These are phyloP conservation scores for Solanum dulcamara DNA, from an alignment of 257 asterid species.

Conservation along the genomic window DNA sequence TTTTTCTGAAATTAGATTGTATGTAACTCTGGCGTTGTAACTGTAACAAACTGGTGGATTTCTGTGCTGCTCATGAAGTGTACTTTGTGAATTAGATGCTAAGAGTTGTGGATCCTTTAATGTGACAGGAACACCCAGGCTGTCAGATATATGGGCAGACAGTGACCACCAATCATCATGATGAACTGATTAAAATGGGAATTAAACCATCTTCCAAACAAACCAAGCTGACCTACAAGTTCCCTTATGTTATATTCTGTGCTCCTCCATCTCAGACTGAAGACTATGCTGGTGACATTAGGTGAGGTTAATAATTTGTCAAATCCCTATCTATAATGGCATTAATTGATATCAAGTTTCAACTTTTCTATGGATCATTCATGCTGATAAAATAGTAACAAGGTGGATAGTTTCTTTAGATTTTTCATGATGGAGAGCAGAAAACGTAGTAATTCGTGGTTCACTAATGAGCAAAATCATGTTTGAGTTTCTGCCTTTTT, in stretches of 20 bases:
- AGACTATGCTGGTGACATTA: constrained; percentile 78
- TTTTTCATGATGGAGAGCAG: not conserved
- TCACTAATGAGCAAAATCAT: not conserved
- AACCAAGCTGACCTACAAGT: constrained; percentile 30
- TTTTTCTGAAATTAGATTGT: not conserved
- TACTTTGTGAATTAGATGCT: not conserved
- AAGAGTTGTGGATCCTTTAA: not conserved
- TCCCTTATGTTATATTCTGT: constrained; percentile 85
- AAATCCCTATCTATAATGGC: not conserved
- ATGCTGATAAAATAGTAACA: not conserved
- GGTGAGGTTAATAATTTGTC: constrained; percentile 24
- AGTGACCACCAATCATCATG: constrained; percentile 64
- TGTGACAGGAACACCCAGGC: constrained; percentile 62
- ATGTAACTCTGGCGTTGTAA: not conserved
- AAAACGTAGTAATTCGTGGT: not conserved
- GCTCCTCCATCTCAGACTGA: constrained; percentile 69
- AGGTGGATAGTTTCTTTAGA: not conserved
- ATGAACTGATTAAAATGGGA: constrained; percentile 68
- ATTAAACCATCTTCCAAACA: constrained; percentile 67
- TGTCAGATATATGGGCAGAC: constrained; percentile 79
- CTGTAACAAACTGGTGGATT: not conserved
- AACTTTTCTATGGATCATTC: not conserved
- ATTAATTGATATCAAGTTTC: not conserved
- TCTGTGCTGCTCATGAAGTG: not conserved
- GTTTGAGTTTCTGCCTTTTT: not conserved